phyloP scores from a whole-genome alignment of 495 filamentous ascomycete genomes.

The Glonium stellatum region DNA sequence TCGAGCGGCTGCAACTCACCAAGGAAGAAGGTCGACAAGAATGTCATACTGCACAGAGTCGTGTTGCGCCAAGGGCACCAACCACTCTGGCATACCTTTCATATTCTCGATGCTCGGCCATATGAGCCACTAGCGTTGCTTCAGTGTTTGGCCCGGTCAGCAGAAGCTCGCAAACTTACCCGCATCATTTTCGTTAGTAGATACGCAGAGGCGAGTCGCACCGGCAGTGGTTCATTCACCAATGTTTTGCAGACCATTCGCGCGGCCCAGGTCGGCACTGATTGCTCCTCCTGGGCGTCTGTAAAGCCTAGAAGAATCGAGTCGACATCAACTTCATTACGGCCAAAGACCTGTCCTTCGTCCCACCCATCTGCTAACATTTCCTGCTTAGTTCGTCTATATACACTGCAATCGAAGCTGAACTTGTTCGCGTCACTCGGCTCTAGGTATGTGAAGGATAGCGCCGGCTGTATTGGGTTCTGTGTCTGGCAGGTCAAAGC shows the following conservation, averaged over 20 bases:
- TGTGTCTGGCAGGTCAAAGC: constrained; percentile 6
- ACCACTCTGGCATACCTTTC: constrained; percentile 25
- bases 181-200: constrained; percentile 25
- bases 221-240: constrained; percentile 4
- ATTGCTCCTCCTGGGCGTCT: constrained; percentile 18
- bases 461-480: background rate
- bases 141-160: background rate
- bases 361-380: constrained; percentile 22
- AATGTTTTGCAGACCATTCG: constrained; percentile 17
- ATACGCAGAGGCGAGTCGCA: constrained; percentile 20
- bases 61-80: constrained; percentile 19
- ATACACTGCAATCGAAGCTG: constrained; percentile 24
- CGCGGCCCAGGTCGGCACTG: constrained; percentile 20
- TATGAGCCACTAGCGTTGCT: constrained; percentile 17
- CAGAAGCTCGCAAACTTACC: constrained; percentile 2
- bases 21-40: constrained; percentile 21
- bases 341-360: constrained; percentile 21
- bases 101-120: constrained; percentile 26
- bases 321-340: constrained; percentile 21
- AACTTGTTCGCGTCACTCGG: constrained; percentile 9
- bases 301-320: constrained; percentile 17
- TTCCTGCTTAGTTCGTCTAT: constrained; percentile 20
- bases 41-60: constrained; percentile 21
- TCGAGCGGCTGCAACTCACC: constrained; percentile 6
- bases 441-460: background rate